Base-by-base conservation (phyloP, 768 basidiomycete genomes). In the Sarcodon sp. region DNA sequence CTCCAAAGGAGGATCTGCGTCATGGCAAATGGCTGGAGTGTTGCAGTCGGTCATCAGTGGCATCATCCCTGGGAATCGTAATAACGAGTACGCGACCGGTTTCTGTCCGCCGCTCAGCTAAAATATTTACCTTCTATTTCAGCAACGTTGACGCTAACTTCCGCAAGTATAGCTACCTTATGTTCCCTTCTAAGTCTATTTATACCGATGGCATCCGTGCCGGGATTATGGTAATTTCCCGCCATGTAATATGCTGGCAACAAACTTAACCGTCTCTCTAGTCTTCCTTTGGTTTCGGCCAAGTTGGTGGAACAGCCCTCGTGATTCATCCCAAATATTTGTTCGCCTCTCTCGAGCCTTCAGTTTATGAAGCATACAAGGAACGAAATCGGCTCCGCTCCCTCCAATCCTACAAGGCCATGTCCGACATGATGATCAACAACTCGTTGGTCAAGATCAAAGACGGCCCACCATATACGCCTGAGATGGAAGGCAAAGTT, bases 141-240 rank as follows among this genome's bases (percentile, higher is more conserved):
- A 88, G 89, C 65, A 99, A 98, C 60, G 79, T 97, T 62, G 94
- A 99, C 65, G 80, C 87, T 39, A 79, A 83, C 60, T 91, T 99
- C 69, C 82, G 87, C 58, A 76, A 90, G 49, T 90, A 88, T 61
- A 80, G 80, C 50, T 80, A 84, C 69, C 76, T 99, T 49, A 79
- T 99, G 79, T 99, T 96, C 85, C 96, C 94, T 6, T 99, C 96
- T 18, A 92, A 85, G 69, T 77, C 93, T 4, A 90, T 99, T 55
- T 79, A 91, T 60, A 97, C 94, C 4, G 93, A 97, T 56, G 87
- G 89, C 52, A 81, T 97, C 55, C 79, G 79, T 18, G 87, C 85
- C 38, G 89, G 87, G 59, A 72, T 86, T 48, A 87, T 91, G 89
- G 86, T 85, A 56, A 15, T 76, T 64, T 27, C 31, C 36, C 18